phyloP scores from a whole-genome alignment of 108 stramenopile genomes.

The Epithemia pelagica region DNA sequence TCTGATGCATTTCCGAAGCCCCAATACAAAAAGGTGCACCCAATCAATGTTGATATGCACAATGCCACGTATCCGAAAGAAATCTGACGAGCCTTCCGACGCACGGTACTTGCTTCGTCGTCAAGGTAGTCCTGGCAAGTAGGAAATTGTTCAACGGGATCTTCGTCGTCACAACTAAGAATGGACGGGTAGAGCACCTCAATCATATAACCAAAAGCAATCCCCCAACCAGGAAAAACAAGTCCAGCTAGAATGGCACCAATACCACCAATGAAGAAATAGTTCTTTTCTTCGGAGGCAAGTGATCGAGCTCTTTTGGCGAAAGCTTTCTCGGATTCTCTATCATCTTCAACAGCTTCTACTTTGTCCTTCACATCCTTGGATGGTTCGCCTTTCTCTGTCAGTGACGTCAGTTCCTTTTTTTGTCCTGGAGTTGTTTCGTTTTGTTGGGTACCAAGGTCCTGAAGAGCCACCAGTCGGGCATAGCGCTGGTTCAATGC shows the following conservation, averaged over 20 bases:
- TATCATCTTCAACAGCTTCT: neutral
- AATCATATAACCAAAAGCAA: constrained; percentile 50
- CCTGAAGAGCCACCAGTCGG: constrained; percentile 43
- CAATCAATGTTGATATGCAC: constrained; percentile 29
- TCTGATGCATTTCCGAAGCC: constrained; percentile 57
- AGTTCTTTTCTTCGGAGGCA: constrained; percentile 24
- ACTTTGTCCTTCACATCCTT: constrained; percentile 12
- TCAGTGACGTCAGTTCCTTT: neutral
- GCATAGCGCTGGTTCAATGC: constrained; percentile 30
- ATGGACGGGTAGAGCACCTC: constrained; percentile 39
- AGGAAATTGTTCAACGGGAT: constrained; percentile 8
- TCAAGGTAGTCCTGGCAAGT: constrained; percentile 43
- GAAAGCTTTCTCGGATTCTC: constrained; percentile 6
- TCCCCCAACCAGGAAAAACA: constrained; percentile 37
- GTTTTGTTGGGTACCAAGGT: constrained; percentile 13
- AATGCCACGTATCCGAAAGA: constrained; percentile 21
- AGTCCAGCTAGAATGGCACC: constrained; percentile 48
- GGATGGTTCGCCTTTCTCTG: neutral
- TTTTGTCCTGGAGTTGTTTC: neutral
- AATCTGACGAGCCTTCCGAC: constrained; percentile 25
- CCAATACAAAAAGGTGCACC: constrained; percentile 37
- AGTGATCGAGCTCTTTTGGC: constrained; percentile 29
- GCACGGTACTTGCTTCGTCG: constrained; percentile 28
- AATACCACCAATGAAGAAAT: constrained; percentile 33
- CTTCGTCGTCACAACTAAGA: constrained; percentile 28